phyloP scores from a whole-genome alignment of 768 basidiomycete species.

The Hortiboletus campestris region DNA sequence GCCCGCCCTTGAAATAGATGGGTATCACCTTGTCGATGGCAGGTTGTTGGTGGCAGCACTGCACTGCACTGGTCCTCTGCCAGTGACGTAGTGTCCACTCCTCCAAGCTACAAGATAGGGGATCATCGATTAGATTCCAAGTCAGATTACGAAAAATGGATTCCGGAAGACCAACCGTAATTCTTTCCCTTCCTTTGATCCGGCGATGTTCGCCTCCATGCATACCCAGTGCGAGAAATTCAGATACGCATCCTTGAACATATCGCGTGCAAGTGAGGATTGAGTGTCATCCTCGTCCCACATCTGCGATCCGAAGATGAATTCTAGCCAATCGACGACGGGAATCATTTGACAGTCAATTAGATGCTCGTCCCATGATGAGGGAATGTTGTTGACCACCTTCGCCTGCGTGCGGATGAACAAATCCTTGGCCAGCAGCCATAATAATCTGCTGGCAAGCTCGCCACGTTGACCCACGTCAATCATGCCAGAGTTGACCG shows the following conservation, averaged over 20 bases:
- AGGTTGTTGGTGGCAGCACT: conserved; percentile 13
- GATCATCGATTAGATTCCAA: neutral
- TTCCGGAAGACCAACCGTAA: neutral
- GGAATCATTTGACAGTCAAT: conserved; percentile 12
- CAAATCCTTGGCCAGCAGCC: conserved; percentile 5
- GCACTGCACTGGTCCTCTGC: conserved; percentile 17
- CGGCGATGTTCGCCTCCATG: conserved; percentile 8
- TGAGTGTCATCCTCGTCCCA: neutral
- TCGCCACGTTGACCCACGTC: conserved; percentile 4
- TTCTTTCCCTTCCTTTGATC: neutral
- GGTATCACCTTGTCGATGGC: conserved; percentile 13
- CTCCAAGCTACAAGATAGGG: neutral
- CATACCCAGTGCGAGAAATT: conserved; percentile 18
- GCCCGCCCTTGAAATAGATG: conserved; percentile 6
- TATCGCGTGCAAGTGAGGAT: neutral
- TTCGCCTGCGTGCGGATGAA: neutral
- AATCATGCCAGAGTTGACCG: conserved; percentile 7
- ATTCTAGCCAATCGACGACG: conserved; percentile 11
- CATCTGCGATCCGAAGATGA: conserved; percentile 2
- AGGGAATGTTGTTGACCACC: neutral
- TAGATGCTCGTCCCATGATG: conserved; percentile 3
- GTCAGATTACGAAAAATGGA: neutral
- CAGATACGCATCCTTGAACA: conserved; percentile 7
- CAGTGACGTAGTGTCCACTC: conserved; percentile 12
- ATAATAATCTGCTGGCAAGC: conserved; percentile 2